Conservation (phyloP, 331 rosid species). For the Acacia pycnantha region DNA sequence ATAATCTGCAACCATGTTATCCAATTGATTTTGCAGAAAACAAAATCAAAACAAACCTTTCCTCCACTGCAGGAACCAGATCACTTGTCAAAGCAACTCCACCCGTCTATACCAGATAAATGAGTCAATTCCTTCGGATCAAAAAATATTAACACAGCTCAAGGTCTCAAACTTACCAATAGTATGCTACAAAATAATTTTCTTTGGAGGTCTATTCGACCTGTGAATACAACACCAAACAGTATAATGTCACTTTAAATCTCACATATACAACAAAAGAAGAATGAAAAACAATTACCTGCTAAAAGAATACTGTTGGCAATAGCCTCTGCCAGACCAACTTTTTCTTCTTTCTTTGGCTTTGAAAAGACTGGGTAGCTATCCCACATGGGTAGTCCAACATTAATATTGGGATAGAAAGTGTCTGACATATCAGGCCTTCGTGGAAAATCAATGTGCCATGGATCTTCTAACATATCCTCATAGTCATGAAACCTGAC, state of each 20-base stretch:
- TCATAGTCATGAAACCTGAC: conserved; percentile 82
- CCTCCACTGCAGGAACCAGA: conserved; percentile 86
- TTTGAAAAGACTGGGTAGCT: conserved; percentile 73
- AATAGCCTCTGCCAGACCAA: conserved; percentile 95
- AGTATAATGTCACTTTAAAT: conserved; percentile 33
- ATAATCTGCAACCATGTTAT: conserved; percentile 6
- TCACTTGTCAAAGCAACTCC: conserved; percentile 90
- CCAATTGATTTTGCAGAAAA: conserved; percentile 11
- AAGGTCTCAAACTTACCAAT: conserved; percentile 63
- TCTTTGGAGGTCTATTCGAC: conserved; percentile 93
- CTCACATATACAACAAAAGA: conserved; percentile 11
- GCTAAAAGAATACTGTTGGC: conserved; percentile 88
- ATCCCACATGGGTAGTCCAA: conserved; percentile 88
- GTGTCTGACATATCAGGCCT: conserved; percentile 75
- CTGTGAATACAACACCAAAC: conserved; percentile 48
- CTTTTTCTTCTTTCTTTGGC: conserved; percentile 90
- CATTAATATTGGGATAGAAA: conserved; percentile 61
- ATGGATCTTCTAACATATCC: conserved; percentile 93
- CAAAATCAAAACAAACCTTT: conserved; percentile 62
- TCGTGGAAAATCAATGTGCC: conserved; percentile 82
- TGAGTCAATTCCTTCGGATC: conserved; percentile 34
- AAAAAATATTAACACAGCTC: conserved; percentile 27
- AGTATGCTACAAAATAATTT: conserved; percentile 96
- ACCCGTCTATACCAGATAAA: conserved; percentile 65
- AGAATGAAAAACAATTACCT: conserved; percentile 42